These are phyloP conservation scores for Glycyrrhiza uralensis DNA, from an alignment of 306 rosid genomes.

Conservation along the genomic window DNA sequence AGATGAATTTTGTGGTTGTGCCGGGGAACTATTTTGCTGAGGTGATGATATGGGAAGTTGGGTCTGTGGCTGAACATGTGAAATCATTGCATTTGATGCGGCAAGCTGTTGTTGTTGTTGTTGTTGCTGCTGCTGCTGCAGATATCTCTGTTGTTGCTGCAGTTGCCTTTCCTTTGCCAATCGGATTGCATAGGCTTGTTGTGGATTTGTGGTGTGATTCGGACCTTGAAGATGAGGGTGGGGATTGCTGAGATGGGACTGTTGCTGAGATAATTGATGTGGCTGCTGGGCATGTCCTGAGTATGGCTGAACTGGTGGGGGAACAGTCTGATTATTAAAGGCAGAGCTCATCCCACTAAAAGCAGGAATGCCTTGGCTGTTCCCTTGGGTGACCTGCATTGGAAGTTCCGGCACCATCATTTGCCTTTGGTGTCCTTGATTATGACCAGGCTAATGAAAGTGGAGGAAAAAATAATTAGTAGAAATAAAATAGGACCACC, in stretches of 20 bases:
- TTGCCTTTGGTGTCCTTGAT: conserved; percentile 84
- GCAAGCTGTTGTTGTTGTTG: conserved; percentile 69
- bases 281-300: conserved; percentile 77
- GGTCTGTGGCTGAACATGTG: conserved; percentile 64
- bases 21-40: conserved; percentile 65
- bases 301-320: conserved; percentile 66
- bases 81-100: conserved; percentile 57
- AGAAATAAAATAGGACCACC: conserved; percentile 6
- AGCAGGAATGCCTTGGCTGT: conserved; percentile 65
- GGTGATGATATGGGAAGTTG: conserved; percentile 70
- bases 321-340: conserved; percentile 72
- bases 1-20: conserved; percentile 63
- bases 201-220: conserved; percentile 62
- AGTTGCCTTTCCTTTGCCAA: conserved; percentile 72
- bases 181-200: conserved; percentile 64
- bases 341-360: conserved; percentile 77
- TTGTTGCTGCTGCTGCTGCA: conserved; percentile 56
- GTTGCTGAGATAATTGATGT: conserved; percentile 76
- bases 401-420: conserved; percentile 76
- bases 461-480: conserved; percentile 11
- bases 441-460: conserved; percentile 72
- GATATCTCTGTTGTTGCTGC: conserved; percentile 72
- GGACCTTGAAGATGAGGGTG: conserved; percentile 80
- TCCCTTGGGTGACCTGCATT: conserved; percentile 76
- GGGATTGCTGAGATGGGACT: conserved; percentile 62